Evolutionary conservation across 2,329 filamentous ascomycete genomes (phyloP).

Genomic region (Ophiostoma sp.): DNA sequence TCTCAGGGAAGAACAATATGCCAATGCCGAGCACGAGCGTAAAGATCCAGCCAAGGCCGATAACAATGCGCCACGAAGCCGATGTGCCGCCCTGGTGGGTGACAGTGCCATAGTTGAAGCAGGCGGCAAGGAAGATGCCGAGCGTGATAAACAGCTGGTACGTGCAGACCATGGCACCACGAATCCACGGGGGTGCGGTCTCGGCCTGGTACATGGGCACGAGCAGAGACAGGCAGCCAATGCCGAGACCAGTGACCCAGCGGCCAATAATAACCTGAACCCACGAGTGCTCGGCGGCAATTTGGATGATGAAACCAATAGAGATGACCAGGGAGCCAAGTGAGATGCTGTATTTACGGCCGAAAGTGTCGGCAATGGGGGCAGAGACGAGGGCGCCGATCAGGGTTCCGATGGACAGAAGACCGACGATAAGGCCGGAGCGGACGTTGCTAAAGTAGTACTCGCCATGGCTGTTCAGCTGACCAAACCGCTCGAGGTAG

Average conservation of each 20-base stretch:
- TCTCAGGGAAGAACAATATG: conserved; percentile 51
- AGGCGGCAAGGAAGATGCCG: conserved; percentile 51
- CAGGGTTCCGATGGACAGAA: conserved; percentile 52
- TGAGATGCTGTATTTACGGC: conserved; percentile 51
- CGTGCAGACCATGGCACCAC: conserved; percentile 60
- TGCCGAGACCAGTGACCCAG: conserved; percentile 61
- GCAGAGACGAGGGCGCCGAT: conserved; percentile 51
- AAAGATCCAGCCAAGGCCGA: conserved; percentile 51
- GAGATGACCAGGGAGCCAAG: conserved; percentile 54
- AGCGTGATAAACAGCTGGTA: conserved; percentile 71
- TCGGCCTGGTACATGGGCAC: conserved; percentile 57
- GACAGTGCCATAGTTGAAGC: conserved; percentile 50
- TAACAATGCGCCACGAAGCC: conserved; percentile 58
- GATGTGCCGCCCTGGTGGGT: conserved; percentile 37
- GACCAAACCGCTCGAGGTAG: conserved; percentile 53
- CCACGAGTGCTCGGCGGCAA: conserved; percentile 55
- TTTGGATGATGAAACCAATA: conserved; percentile 61
- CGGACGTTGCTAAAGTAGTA: conserved; percentile 40
- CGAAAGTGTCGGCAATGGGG: conserved; percentile 52
- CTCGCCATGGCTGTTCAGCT: conserved; percentile 38
- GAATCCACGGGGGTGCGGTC: conserved; percentile 56
- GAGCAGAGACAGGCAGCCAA: conserved; percentile 60
- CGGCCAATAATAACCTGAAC: conserved; percentile 57
- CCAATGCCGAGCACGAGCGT: conserved; percentile 49
- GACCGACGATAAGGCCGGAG: conserved; percentile 50